Evolutionary conservation across 2,329 filamentous ascomycete species (phyloP).

Genomic region (Xylariaceae sp.): DNA sequence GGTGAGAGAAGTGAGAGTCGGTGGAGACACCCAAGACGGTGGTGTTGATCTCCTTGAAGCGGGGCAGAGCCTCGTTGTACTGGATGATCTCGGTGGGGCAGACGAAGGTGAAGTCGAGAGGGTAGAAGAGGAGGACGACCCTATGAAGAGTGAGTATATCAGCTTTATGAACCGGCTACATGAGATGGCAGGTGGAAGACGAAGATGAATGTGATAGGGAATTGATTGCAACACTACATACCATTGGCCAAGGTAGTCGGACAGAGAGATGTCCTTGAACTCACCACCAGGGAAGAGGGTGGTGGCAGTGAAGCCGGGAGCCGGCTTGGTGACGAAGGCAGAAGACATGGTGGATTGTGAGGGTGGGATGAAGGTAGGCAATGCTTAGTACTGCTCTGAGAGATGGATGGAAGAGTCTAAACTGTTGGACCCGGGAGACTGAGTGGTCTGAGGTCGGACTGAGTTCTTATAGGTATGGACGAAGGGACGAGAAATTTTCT

Average conservation of each 20-base stretch:
- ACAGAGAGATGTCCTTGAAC: slow-evolving; percentile 43
- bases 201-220: not conserved
- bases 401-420: not conserved
- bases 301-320: slow-evolving; percentile 45
- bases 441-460: not conserved
- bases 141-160: slow-evolving; percentile 29
- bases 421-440: not conserved
- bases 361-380: not conserved
- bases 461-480: not conserved
- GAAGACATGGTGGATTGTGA: slow-evolving; percentile 35
- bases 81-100: slow-evolving; percentile 63
- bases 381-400: not conserved
- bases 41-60: slow-evolving; percentile 55
- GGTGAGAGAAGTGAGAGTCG: slow-evolving; percentile 53
- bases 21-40: slow-evolving; percentile 57
- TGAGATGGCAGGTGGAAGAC: not conserved
- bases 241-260: slow-evolving; percentile 45
- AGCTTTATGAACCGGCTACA: not conserved
- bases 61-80: slow-evolving; percentile 56
- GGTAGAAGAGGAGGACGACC: slow-evolving; percentile 62
- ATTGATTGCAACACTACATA: slow-evolving; percentile 30
- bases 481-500: not conserved
- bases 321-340: slow-evolving; percentile 45
- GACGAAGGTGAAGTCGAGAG: slow-evolving; percentile 64
- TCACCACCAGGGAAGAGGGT: slow-evolving; percentile 45